Evolutionary conservation across 1,284 basidiomycete species (phyloP).

Genomic region (Trametes versicolor): DNA sequence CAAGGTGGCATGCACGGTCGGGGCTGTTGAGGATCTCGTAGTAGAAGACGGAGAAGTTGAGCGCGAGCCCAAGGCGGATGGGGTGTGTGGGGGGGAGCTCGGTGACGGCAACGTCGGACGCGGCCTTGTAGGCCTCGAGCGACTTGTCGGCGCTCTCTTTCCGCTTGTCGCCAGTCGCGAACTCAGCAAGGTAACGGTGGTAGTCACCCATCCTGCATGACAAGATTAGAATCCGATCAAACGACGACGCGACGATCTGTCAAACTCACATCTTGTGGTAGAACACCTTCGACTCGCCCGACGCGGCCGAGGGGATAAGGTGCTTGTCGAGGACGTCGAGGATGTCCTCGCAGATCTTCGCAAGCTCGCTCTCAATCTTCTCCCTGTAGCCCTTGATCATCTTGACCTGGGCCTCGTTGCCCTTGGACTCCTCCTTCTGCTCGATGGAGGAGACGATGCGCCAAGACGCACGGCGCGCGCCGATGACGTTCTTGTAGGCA

Average conservation of each 20-base stretch:
- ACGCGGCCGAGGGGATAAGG: slow-evolving; percentile 97
- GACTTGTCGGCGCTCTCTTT: slow-evolving; percentile 99
- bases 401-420: slow-evolving; percentile 95
- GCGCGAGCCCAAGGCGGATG: slow-evolving; percentile 97
- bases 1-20: slow-evolving; percentile 98
- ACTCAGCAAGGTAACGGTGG: slow-evolving; percentile 99
- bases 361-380: slow-evolving; percentile 98
- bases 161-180: slow-evolving; percentile 98
- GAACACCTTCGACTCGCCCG: slow-evolving; percentile 99
- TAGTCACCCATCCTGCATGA: slow-evolving; percentile 97
- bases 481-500: slow-evolving; percentile 99
- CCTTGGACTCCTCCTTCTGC: slow-evolving; percentile 99
- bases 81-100: slow-evolving; percentile 99
- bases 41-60: slow-evolving; percentile 99
- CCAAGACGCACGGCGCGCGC: slow-evolving; percentile 99
- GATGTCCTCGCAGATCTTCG: slow-evolving; percentile 99
- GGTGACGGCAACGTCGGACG: slow-evolving; percentile 97
- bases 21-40: slow-evolving; percentile 99
- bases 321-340: slow-evolving; percentile 99
- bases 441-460: slow-evolving; percentile 99
- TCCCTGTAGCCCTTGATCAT: slow-evolving; percentile 99
- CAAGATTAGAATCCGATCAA: slow-evolving; percentile 9
- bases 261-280: slow-evolving; percentile 98
- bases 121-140: slow-evolving; percentile 99
- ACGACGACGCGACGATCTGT: neutral